A percentile compares a stretch with the other conserved stretches of the same genome.
Evolutionary conservation across 202 grass and related monocot genomes (phyloP).

Genomic region (Panicum virgatum): DNA sequence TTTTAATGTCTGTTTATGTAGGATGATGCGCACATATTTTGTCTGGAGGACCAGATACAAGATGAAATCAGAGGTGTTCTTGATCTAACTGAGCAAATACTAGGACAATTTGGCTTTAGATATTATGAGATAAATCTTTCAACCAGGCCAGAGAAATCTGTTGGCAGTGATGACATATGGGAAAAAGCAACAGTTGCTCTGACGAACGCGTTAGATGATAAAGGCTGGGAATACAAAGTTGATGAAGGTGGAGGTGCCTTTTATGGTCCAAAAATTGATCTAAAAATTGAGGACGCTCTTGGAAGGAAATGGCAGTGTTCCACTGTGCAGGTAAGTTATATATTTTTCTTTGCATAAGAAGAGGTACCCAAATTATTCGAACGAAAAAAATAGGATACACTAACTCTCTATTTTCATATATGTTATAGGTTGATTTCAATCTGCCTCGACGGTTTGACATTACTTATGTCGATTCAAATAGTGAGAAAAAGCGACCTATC

Average conservation of each 20-base stretch:
- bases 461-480: constrained; percentile 83
- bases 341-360: constrained; percentile 19
- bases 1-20: constrained; percentile 39
- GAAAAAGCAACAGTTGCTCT: constrained; percentile 85
- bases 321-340: constrained; percentile 70
- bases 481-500: constrained; percentile 80
- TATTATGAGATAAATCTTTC: constrained; percentile 92
- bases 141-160: constrained; percentile 89
- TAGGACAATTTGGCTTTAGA: constrained; percentile 88
- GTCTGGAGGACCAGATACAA: constrained; percentile 91
- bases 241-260: constrained; percentile 96
- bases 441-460: constrained; percentile 91
- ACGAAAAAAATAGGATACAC: not conserved
- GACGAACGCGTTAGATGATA: constrained; percentile 77
- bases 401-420: not conserved
- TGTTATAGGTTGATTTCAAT: constrained; percentile 91
- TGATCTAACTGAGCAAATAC: constrained; percentile 91
- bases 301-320: constrained; percentile 98
- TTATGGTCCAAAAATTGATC: constrained; percentile 97
- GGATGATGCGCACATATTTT: constrained; percentile 99
- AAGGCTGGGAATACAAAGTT: constrained; percentile 92
- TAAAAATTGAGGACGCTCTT: constrained; percentile 97
- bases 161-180: constrained; percentile 87
- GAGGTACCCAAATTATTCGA: not conserved
- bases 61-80: constrained; percentile 86